phyloP scores from a whole-genome alignment of 768 basidiomycete genomes.

The Dendrothele bispora region DNA sequence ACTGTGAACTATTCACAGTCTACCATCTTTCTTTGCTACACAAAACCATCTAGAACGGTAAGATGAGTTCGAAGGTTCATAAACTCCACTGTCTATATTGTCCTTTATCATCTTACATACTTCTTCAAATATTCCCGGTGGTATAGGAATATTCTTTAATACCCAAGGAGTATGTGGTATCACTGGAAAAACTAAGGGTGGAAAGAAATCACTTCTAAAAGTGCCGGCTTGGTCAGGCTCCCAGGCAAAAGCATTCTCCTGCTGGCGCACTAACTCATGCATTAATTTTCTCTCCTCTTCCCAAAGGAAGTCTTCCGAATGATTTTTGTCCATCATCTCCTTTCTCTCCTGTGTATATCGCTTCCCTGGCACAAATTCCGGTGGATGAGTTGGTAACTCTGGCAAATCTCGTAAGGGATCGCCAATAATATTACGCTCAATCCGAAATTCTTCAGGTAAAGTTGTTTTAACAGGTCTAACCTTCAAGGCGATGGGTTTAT shows the following conservation, averaged over 20 bases:
- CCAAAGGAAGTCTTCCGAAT: neutral
- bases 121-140: no score
- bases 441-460: constrained; percentile 18
- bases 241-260: constrained; percentile 23
- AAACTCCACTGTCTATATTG: no score
- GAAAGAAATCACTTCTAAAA: constrained; percentile 19
- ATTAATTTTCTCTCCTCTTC: neutral
- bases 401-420: constrained; percentile 11
- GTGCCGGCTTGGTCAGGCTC: constrained; percentile 20
- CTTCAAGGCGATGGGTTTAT: constrained; percentile 20
- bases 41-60: neutral
- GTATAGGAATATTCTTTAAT: no score
- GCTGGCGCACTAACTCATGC: neutral
- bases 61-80: constrained; percentile 16
- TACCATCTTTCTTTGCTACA: no score
- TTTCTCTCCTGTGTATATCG: neutral
- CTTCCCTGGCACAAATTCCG: neutral
- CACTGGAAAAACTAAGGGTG: constrained; percentile 12
- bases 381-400: constrained; percentile 1
- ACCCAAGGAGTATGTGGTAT: no score
- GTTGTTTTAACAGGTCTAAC: constrained; percentile 11
- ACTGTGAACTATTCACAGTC: no score
- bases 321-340: neutral
- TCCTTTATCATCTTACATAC: no score
- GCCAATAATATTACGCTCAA: constrained; percentile 11